A percentile compares a stretch with the other conserved stretches of the same genome.
These are phyloP conservation scores for Syzygium oleosum DNA, from an alignment of 345 rosid genomes.

Conservation along the genomic window DNA sequence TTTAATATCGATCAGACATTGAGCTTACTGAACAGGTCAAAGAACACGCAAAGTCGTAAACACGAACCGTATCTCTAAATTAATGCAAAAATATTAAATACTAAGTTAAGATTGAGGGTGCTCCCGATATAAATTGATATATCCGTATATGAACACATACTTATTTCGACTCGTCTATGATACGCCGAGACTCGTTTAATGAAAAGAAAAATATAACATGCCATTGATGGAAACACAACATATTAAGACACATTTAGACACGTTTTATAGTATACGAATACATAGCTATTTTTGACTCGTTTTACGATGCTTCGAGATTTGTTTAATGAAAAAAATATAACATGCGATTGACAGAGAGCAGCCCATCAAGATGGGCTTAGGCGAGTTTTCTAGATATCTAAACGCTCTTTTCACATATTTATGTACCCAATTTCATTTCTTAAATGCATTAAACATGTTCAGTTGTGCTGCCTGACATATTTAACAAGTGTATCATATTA, in stretches of 20 bases:
- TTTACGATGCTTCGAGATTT: too few relatives aligned
- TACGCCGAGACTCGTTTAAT: not conserved
- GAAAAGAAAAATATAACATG: not conserved
- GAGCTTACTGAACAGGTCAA: not conserved
- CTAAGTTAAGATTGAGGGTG: not conserved
- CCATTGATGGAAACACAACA: too few relatives aligned
- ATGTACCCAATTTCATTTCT: not conserved
- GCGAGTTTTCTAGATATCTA: not conserved
- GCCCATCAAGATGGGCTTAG: not conserved
- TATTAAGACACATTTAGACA: too few relatives aligned
- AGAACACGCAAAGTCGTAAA: not conserved
- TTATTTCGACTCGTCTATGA: not conserved
- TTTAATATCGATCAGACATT: not conserved
- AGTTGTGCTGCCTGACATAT: not conserved
- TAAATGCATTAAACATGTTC: not conserved
- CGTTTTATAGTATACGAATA: not conserved
- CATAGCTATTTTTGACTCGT: not conserved
- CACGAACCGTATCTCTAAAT: not conserved
- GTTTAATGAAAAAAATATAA: not conserved
- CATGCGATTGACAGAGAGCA: not conserved
- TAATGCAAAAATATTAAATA: not conserved
- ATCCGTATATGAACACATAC: not conserved
- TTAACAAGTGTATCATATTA: not conserved
- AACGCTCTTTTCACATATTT: not conserved
- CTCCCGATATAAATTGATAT: not conserved